Conservation (phyloP, 2,329 filamentous ascomycete genomes). For the Nannizziopsis barbatae region DNA sequence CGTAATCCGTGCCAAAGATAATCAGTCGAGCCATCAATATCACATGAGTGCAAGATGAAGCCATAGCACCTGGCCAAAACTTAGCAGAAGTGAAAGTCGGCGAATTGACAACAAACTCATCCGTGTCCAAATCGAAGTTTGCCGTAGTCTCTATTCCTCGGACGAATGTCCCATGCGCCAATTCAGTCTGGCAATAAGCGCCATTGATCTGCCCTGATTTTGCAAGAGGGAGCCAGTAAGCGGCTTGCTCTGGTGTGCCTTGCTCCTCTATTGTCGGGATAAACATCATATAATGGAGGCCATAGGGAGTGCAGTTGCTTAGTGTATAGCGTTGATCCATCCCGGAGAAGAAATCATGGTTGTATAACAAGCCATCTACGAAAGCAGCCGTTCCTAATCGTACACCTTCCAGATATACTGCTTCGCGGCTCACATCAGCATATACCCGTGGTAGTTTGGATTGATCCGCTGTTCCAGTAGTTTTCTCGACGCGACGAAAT, state of each 20-base stretch:
- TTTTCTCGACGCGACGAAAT: constrained; percentile 12
- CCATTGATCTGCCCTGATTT: constrained; percentile 12
- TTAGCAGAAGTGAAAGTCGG: constrained; percentile 22
- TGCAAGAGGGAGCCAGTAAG: constrained; percentile 13
- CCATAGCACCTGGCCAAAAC: constrained; percentile 25
- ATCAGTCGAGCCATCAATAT: constrained; percentile 25
- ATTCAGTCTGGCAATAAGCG: constrained; percentile 23
- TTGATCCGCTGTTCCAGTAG: constrained; percentile 15
- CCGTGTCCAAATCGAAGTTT: constrained; percentile 20
- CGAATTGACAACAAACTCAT: constrained; percentile 24
- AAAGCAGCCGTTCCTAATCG: constrained; percentile 19
- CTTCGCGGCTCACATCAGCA: constrained; percentile 19
- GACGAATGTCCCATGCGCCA: constrained; percentile 25
- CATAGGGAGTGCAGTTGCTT: constrained; percentile 15
- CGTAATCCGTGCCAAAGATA: constrained; percentile 19
- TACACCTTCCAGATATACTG: constrained; percentile 20
- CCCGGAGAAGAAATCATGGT: constrained; percentile 20
- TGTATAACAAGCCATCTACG: constrained; percentile 18
- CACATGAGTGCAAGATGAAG: constrained; percentile 21
- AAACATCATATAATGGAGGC: constrained; percentile 16
- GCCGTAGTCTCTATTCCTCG: constrained; percentile 25
- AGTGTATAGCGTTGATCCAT: constrained; percentile 15
- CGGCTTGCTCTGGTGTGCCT: constrained; percentile 10
- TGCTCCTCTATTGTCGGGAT: constrained; percentile 15
- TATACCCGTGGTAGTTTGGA: constrained; percentile 20